Evolutionary conservation across 257 asterid genomes (phyloP).

Genomic region (Schizonepeta tenuifolia): DNA sequence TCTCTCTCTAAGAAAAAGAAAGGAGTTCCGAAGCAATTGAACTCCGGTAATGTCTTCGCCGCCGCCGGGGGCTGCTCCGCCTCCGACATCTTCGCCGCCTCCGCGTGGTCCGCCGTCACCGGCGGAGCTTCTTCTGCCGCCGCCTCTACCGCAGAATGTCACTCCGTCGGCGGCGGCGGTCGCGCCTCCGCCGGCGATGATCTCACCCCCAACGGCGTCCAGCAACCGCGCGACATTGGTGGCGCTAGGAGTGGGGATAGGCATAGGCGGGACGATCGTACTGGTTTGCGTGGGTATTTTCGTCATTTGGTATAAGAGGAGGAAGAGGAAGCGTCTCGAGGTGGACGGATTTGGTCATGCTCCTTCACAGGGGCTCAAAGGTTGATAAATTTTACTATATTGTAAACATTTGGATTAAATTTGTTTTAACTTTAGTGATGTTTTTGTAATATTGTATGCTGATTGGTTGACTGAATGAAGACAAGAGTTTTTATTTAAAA

Average conservation of each 20-base stretch:
- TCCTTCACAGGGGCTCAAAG: slow-evolving; percentile 53
- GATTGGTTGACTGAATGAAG: slow-evolving; percentile 28
- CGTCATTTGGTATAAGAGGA: slow-evolving; percentile 69
- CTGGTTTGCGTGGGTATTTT: slow-evolving; percentile 69
- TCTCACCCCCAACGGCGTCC: slow-evolving; percentile 32
- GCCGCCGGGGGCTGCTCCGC: slow-evolving; percentile 40
- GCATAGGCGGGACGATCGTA: slow-evolving; percentile 79
- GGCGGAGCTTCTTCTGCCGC: slow-evolving; percentile 35
- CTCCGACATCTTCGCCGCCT: slow-evolving; percentile 34
- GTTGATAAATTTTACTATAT: slow-evolving; percentile 37
- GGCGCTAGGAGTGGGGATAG: slow-evolving; percentile 86
- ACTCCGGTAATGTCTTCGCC: slow-evolving; percentile 45
- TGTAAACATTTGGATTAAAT: not conserved
- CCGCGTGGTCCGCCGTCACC: slow-evolving; percentile 49
- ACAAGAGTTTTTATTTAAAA: slow-evolving; percentile 5
- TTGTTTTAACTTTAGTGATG: not conserved
- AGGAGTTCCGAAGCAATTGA: slow-evolving; percentile 19
- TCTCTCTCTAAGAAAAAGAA: not conserved
- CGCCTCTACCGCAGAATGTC: slow-evolving; percentile 40
- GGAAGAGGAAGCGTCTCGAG: slow-evolving; percentile 53
- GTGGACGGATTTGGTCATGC: slow-evolving; percentile 42
- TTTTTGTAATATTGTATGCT: not conserved
- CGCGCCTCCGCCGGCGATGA: slow-evolving; percentile 4
- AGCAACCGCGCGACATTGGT: slow-evolving; percentile 44
- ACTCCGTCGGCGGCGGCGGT: slow-evolving; percentile 26